These are phyloP conservation scores for Colletotrichum eleusines DNA, from an alignment of 2,329 filamentous ascomycete species.

Conservation along the genomic window DNA sequence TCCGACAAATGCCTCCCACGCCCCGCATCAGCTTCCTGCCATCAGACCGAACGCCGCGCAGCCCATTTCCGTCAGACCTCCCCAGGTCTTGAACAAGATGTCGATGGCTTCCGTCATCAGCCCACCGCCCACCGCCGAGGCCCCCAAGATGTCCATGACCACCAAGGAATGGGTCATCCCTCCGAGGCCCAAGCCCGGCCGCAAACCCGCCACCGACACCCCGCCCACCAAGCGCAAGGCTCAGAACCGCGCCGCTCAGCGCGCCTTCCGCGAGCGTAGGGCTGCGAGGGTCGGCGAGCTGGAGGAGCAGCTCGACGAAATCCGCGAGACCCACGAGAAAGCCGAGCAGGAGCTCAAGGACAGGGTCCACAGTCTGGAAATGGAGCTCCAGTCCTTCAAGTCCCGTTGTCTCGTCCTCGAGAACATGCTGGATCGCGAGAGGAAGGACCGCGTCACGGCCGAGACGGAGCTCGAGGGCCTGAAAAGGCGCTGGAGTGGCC, in stretches of 20 bases:
- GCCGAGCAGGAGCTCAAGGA: conserved; percentile 68
- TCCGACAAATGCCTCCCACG: conserved; percentile 40
- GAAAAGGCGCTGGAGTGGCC: conserved; percentile 37
- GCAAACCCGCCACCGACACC: conserved; percentile 94
- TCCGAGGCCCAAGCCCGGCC: conserved; percentile 86
- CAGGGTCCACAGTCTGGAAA: conserved; percentile 70
- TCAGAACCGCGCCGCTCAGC: conserved; percentile 92
- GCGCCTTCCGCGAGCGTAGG: conserved; percentile 88
- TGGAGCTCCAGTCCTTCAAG: conserved; percentile 75
- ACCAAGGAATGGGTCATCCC: conserved; percentile 89
- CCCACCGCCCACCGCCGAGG: conserved; percentile 54
- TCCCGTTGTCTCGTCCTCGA: conserved; percentile 73
- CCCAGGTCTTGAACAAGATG: conserved; percentile 55
- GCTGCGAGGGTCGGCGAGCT: conserved; percentile 85
- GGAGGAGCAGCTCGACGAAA: conserved; percentile 74
- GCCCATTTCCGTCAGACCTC: conserved; percentile 47
- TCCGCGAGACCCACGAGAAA: conserved; percentile 68
- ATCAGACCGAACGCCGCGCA: conserved; percentile 44
- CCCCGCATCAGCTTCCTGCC: conserved; percentile 37
- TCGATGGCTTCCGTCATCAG: conserved; percentile 62
- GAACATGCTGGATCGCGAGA: conserved; percentile 71
- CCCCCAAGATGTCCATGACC: conserved; percentile 71
- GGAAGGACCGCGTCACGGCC: conserved; percentile 59
- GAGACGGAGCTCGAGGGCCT: conserved; percentile 55
- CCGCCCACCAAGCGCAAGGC: conserved; percentile 93